Evolutionary conservation across 768 basidiomycete species (phyloP).

Genomic region (Piloderma croceum): DNA sequence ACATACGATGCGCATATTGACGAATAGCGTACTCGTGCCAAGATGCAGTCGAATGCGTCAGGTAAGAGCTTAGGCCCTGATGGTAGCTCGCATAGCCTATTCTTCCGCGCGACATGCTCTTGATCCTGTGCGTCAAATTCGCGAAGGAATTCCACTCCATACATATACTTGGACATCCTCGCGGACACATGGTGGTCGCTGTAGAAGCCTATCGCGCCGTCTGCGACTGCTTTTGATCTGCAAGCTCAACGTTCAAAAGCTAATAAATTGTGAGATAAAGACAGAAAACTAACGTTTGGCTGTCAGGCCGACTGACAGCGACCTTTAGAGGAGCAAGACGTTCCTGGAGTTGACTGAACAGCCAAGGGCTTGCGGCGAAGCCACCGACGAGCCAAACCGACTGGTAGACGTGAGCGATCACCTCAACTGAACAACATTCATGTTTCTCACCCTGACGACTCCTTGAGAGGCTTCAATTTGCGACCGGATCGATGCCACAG

Average conservation of each 20-base stretch:
- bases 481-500: conserved; percentile 58
- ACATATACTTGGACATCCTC: conserved; percentile 75
- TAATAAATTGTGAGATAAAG: conserved; percentile 2
- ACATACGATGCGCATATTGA: conserved; percentile 2
- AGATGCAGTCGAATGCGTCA: conserved; percentile 79
- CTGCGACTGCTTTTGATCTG: conserved; percentile 81
- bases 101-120: conserved; percentile 60
- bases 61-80: conserved; percentile 74
- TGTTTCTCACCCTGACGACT: conserved; percentile 48
- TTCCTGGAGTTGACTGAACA: conserved; percentile 71
- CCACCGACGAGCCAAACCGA: conserved; percentile 83
- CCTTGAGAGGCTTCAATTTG: conserved; percentile 68
- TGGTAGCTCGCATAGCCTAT: conserved; percentile 67
- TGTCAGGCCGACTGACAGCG: conserved; percentile 69
- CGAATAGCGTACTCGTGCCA: conserved; percentile 49
- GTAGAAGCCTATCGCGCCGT: conserved; percentile 80
- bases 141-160: conserved; percentile 74
- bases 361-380: conserved; percentile 78
- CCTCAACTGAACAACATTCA: conserved; percentile 8
- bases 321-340: conserved; percentile 51
- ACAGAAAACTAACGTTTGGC: conserved; percentile 55
- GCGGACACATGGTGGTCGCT: conserved; percentile 82
- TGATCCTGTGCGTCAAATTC: conserved; percentile 59
- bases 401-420: too few species aligned
- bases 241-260: conserved; percentile 4